Conservation (phyloP, 495 filamentous ascomycete genomes). For the Xylaria castorea region DNA sequence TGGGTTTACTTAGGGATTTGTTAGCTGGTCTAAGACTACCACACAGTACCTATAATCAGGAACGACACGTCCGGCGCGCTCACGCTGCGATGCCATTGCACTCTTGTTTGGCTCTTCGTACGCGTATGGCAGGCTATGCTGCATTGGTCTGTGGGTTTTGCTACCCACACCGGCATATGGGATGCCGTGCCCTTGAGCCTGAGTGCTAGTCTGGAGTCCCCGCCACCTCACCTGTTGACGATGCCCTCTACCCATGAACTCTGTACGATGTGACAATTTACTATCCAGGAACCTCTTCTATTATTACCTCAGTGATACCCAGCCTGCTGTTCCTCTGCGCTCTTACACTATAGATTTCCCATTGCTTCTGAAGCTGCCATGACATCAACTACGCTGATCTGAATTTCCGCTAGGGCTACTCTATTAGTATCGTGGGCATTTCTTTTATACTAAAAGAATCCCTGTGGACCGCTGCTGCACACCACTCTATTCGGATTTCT, state of each 20-base stretch:
- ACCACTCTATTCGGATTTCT: background rate
- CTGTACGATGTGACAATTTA: background rate
- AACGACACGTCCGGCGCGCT: conserved; percentile 9
- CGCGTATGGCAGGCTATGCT: conserved; percentile 3
- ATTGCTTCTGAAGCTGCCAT: conserved; percentile 1
- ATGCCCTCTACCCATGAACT: conserved; percentile 2
- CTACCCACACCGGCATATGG: conserved; percentile 9
- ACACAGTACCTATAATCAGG: conserved; percentile 4
- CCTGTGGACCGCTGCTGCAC: background rate
- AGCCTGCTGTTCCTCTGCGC: background rate
- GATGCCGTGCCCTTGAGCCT: conserved; percentile 14
- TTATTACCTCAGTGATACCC: conserved; percentile 9
- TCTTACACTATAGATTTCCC: background rate
- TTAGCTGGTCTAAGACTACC: background rate
- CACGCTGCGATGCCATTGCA: background rate
- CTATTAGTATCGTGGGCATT: background rate
- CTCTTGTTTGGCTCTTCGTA: conserved; percentile 3
- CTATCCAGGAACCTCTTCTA: background rate
- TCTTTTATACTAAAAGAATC: background rate
- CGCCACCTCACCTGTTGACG: conserved; percentile 1
- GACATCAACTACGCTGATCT: conserved; percentile 22
- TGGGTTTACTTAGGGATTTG: conserved; percentile 16
- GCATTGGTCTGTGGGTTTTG: conserved; percentile 4
- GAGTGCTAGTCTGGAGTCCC: conserved; percentile 3
- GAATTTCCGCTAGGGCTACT: conserved; percentile 16